A percentile compares a stretch with the other conserved stretches of the same genome.
Conservation (phyloP, 2,329 filamentous ascomycete species). For the Trichoderma sp. region DNA sequence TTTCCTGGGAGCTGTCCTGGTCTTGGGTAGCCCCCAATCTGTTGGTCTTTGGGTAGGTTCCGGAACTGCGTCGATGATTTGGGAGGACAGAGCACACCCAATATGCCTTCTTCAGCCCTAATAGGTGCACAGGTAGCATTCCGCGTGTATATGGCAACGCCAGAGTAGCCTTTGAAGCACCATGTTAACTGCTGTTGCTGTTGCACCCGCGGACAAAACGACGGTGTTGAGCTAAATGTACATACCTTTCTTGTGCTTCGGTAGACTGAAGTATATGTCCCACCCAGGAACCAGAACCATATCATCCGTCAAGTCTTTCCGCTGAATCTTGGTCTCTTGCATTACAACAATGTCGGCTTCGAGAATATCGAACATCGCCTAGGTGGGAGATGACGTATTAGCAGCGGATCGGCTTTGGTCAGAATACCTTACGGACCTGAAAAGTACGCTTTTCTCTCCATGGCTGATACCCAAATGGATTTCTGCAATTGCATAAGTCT, state of each 20-base stretch:
- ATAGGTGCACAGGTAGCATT: slow-evolving; percentile 82
- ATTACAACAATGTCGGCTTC: slow-evolving; percentile 92
- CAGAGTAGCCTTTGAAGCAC: slow-evolving; percentile 69
- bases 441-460: slow-evolving; percentile 72
- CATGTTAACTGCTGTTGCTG: not conserved
- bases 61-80: slow-evolving; percentile 68
- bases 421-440: slow-evolving; percentile 46
- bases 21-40: slow-evolving; percentile 86
- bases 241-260: slow-evolving; percentile 84
- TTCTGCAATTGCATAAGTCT: slow-evolving; percentile 45
- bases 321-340: slow-evolving; percentile 95
- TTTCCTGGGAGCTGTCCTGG: slow-evolving; percentile 60
- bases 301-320: slow-evolving; percentile 86
- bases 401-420: not conserved
- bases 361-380: slow-evolving; percentile 89
- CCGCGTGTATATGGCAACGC: slow-evolving; percentile 93
- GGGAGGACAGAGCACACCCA: slow-evolving; percentile 73
- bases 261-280: slow-evolving; percentile 95
- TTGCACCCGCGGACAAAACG: not conserved
- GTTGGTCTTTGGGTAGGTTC: slow-evolving; percentile 68
- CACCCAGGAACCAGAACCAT: slow-evolving; percentile 94
- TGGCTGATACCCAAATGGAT: slow-evolving; percentile 81
- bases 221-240: slow-evolving; percentile 20
- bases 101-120: slow-evolving; percentile 89
- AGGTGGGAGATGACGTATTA: not conserved